Evolutionary conservation across 1,139 yeast species (phyloP).

Genomic region (Maudiozyma humilis): DNA sequence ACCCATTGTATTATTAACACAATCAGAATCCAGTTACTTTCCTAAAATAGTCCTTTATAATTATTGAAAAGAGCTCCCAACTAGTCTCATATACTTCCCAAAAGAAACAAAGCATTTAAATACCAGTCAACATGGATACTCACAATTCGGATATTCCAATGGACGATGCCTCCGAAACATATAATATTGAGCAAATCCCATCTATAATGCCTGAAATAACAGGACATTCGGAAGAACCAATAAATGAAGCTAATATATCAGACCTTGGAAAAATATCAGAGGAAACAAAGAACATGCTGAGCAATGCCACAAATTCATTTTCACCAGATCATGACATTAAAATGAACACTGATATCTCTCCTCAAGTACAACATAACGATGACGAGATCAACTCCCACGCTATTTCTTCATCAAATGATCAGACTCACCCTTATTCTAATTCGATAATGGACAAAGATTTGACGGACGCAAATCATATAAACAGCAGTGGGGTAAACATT

Average conservation of each 20-base stretch:
- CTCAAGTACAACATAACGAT: too few relatives aligned
- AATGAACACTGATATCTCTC: not conserved
- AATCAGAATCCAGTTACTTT: too few relatives aligned
- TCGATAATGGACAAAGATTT: not conserved
- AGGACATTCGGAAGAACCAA: not conserved
- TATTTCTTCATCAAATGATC: too few relatives aligned
- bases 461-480: not conserved
- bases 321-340: not conserved
- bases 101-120: too few relatives aligned
- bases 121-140: not conserved
- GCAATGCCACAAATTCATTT: not conserved
- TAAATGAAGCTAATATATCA: not conserved
- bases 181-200: not conserved
- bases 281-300: not conserved
- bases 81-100: too few relatives aligned
- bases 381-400: too few relatives aligned
- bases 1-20: too few relatives aligned
- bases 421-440: too few relatives aligned
- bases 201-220: not conserved
- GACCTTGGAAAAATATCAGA: not conserved
- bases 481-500: not conserved
- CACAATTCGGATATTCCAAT: not conserved
- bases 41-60: too few relatives aligned
- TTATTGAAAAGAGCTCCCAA: too few relatives aligned
- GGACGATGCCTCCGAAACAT: not conserved